A percentile compares a stretch with the other conserved stretches of the same genome.
Conservation (phyloP, 768 basidiomycete species). For the Trametes cubensis region DNA sequence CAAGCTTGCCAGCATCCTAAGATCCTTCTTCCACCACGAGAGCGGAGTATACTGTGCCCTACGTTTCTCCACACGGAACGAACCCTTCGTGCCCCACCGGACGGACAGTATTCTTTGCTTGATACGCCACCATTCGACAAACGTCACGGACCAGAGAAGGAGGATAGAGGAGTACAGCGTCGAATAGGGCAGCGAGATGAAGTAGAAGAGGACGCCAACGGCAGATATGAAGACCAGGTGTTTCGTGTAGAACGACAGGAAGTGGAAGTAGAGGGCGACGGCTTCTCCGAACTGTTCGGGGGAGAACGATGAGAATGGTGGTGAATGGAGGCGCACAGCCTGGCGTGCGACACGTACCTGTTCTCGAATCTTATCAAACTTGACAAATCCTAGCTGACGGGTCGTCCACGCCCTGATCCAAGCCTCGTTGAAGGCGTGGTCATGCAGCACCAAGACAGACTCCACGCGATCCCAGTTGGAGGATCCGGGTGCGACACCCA, state of each 20-base stretch:
- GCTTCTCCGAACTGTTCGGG: conserved; percentile 70
- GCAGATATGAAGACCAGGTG: conserved; percentile 76
- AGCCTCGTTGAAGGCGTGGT: conserved; percentile 73
- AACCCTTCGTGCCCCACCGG: conserved; percentile 78
- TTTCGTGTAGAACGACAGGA: conserved; percentile 82
- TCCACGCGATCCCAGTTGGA: conserved; percentile 80
- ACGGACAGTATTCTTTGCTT: conserved; percentile 83
- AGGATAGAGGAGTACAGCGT: conserved; percentile 74
- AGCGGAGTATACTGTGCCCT: conserved; percentile 57
- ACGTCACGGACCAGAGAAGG: conserved; percentile 81
- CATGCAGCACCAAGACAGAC: conserved; percentile 82
- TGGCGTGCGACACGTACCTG: conserved; percentile 50
- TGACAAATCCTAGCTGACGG: conserved; percentile 60
- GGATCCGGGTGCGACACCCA: conserved; percentile 76
- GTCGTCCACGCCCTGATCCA: conserved; percentile 82
- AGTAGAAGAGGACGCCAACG: conserved; percentile 70
- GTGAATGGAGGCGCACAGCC: neutral
- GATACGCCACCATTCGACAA: conserved; percentile 93
- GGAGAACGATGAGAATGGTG: conserved; percentile 14
- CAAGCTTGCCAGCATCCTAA: conserved; percentile 65
- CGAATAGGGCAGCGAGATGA: conserved; percentile 73
- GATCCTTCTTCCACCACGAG: conserved; percentile 74
- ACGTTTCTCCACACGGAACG: conserved; percentile 74
- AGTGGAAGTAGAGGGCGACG: conserved; percentile 86
- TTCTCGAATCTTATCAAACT: conserved; percentile 70